Base-by-base conservation (phyloP, 148 eudicot genomes). In the Vaccinium myrtillus region DNA sequence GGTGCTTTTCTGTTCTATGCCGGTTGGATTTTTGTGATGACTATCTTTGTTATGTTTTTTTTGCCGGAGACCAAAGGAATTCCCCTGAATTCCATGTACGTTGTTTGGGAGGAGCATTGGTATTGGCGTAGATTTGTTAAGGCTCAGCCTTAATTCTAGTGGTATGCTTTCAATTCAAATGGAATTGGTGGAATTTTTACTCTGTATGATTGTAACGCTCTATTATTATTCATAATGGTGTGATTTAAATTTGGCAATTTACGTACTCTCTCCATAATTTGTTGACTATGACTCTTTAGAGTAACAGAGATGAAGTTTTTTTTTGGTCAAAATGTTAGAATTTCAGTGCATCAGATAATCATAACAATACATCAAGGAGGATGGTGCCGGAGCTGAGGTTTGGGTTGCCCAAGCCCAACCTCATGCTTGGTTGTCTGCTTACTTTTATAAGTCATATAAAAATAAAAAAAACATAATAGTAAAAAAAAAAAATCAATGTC, bases 101-200 rank as follows among this genome's bases (percentile, higher is more conserved):
- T 85, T 32, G 88, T 92, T 1, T 92, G 94, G 94, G 90, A 92
- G 86, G 82, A 85, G 32, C 94, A 92, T 70, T 92, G 94, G 94
- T 92, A 91, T 50, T 92, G 94, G 93, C 86, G 76, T 73, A 90
- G 89, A 85, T 92, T 90, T 84, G 92, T 87, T 13, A 85, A 80
- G 74, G 87, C 86, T 23, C 84, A 86, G 82, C 77, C 50, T 36
- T 53, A 53, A 51, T 10, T 65, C 30, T 18, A 46, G 6, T 0
- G 27, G 9, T 61, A n/a, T 61, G 69, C 27, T 25, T 61, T 61
- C 8, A 19, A 21, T 58, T 2, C 3, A 19, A 58, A 58, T 58
- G 18, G 65, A 58, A 58, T 58, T 58, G 65, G 9, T 58, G 21
- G 65, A 19, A 61, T 8, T 61, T 25, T 2, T 11, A n/a, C 7